These are phyloP conservation scores for Fusarium lyarnte DNA, from an alignment of 2,329 filamentous ascomycete genomes.

Conservation along the genomic window DNA sequence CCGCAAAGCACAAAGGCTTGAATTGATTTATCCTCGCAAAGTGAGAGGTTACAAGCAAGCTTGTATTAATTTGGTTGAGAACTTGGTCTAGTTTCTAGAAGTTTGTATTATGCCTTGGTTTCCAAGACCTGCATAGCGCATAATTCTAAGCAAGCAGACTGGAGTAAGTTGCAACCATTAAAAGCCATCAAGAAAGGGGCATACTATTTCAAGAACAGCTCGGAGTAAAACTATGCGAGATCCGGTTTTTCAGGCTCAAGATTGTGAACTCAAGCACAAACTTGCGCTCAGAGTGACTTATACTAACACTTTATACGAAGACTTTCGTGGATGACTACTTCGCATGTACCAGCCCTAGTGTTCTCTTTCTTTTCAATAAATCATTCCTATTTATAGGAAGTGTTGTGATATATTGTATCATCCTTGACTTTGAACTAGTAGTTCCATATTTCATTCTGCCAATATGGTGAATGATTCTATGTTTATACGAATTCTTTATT, in stretches of 20 bases:
- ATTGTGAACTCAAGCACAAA: background rate
- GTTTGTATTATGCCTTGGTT: background rate
- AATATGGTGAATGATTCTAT: background rate
- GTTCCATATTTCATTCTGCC: background rate
- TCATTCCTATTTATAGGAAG: background rate
- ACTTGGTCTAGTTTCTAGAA: background rate
- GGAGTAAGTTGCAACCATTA: background rate
- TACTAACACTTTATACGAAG: background rate
- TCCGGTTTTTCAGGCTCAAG: background rate
- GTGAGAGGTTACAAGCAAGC: too few species aligned
- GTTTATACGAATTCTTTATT: background rate
- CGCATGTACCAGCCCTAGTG: background rate
- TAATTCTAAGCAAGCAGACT: background rate
- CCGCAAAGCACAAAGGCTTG: background rate
- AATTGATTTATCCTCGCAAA: background rate
- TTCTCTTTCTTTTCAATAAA: accelerated
- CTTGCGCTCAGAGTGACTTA: background rate
- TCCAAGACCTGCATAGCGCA: background rate
- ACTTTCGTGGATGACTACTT: background rate
- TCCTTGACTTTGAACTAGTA: background rate
- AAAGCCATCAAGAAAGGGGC: background rate
- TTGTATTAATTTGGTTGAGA: background rate
- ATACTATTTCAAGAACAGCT: background rate
- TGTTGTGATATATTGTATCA: background rate
- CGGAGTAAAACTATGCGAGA: background rate